Conservation (phyloP, 305 asterid genomes). For the Andrographis paniculata region DNA sequence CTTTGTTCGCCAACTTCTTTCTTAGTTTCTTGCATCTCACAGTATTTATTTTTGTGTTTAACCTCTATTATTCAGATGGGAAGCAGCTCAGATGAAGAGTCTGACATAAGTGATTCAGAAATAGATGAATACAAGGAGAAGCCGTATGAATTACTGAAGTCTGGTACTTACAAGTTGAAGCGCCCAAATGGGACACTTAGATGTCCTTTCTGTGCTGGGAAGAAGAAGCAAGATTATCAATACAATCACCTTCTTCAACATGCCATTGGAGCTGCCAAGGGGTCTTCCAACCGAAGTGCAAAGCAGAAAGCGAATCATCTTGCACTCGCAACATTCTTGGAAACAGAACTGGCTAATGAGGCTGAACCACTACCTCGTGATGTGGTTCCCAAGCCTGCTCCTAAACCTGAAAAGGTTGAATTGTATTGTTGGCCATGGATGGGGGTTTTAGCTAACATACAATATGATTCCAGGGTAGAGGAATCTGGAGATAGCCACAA, state of each 20-base stretch:
- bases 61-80: conserved; percentile 29
- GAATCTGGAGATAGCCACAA: conserved; percentile 18
- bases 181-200: conserved; percentile 66
- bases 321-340: conserved; percentile 46
- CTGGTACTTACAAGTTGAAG: conserved; percentile 53
- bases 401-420: conserved; percentile 36
- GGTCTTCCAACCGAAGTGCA: conserved; percentile 45
- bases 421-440: conserved; percentile 77
- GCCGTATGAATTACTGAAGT: conserved; percentile 33
- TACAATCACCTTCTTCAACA: conserved; percentile 70
- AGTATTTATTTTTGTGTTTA: background rate
- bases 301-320: conserved; percentile 59
- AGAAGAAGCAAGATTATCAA: conserved; percentile 80
- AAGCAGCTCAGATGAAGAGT: conserved; percentile 40
- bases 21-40: no score
- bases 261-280: conserved; percentile 80
- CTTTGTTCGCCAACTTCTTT: no score
- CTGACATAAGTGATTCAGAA: conserved; percentile 56
- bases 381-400: conserved; percentile 24
- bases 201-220: conserved; percentile 88
- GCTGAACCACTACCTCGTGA: conserved; percentile 41
- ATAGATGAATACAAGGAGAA: conserved; percentile 37
- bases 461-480: conserved; percentile 23
- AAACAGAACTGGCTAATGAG: conserved; percentile 34
- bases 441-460: conserved; percentile 50